phyloP scores from a whole-genome alignment of 176 grass and related monocot species.

The Triticum turgidum region DNA sequence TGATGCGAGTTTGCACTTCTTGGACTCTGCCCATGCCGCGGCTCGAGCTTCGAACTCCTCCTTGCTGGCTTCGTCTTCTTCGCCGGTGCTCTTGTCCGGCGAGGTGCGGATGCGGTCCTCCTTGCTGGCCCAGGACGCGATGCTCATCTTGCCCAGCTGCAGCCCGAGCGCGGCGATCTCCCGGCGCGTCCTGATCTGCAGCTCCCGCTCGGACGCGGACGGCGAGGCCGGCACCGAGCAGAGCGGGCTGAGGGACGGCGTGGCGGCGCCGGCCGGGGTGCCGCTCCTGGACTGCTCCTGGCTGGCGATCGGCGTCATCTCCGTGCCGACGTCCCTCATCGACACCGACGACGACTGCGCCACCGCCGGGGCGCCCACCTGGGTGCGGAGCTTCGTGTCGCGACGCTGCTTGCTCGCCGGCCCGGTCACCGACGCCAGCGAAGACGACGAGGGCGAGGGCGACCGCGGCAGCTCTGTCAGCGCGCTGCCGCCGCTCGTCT shows the following conservation, averaged over 20 bases:
- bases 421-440: slow-evolving; percentile 28
- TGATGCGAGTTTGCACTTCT: slow-evolving; percentile 60
- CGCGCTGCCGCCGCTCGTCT: background rate
- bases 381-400: slow-evolving; percentile 28
- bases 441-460: slow-evolving; percentile 12
- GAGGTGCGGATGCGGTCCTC: slow-evolving; percentile 33
- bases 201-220: slow-evolving; percentile 61
- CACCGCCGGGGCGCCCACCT: background rate
- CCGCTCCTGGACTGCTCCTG: slow-evolving; percentile 82
- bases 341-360: slow-evolving; percentile 59
- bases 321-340: slow-evolving; percentile 86
- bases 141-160: slow-evolving; percentile 90
- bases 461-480: slow-evolving; percentile 24
- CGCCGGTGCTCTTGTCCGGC: slow-evolving; percentile 17
- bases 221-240: slow-evolving; percentile 62
- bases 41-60: slow-evolving; percentile 65
- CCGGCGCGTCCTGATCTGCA: slow-evolving; percentile 70
- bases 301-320: slow-evolving; percentile 89
- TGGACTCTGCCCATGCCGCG: slow-evolving; percentile 69
- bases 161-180: slow-evolving; percentile 90
- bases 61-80: slow-evolving; percentile 3
- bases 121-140: slow-evolving; percentile 95
- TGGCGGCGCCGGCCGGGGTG: slow-evolving; percentile 67
- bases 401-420: slow-evolving; percentile 17
- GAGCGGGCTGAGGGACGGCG: slow-evolving; percentile 70